A percentile compares a stretch with the other conserved stretches of the same genome.
phyloP scores from a whole-genome alignment of 2,329 filamentous ascomycete species.

The Gremmenia infestans region DNA sequence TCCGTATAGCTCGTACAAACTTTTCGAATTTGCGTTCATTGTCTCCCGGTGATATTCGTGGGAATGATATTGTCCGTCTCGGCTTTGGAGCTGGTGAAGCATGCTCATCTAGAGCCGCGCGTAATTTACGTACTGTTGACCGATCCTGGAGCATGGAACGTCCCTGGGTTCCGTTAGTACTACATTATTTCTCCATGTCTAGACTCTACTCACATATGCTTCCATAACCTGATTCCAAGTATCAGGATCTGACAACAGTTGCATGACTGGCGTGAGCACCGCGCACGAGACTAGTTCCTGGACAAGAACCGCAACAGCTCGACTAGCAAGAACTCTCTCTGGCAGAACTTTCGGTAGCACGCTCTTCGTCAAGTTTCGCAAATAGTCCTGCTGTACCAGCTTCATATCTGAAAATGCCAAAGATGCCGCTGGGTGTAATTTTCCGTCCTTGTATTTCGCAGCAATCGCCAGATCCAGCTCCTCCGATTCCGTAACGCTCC shows the following conservation, averaged over 20 bases:
- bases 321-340: conserved; percentile 67
- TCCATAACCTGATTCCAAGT: conserved; percentile 98
- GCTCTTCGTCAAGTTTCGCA: conserved; percentile 68
- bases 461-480: conserved; percentile 94
- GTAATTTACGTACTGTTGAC: conserved; percentile 86
- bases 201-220: conserved; percentile 53
- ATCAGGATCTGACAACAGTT: conserved; percentile 82
- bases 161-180: conserved; percentile 42
- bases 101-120: conserved; percentile 90
- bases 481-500: conserved; percentile 90
- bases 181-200: neutral
- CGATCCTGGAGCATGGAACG: conserved; percentile 87
- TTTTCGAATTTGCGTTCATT: conserved; percentile 91
- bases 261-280: conserved; percentile 77
- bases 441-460: conserved; percentile 85
- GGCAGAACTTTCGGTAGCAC: conserved; percentile 74
- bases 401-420: conserved; percentile 81
- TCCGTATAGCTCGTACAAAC: conserved; percentile 84
- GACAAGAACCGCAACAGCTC: conserved; percentile 73
- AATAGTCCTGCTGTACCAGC: conserved; percentile 79
- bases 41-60: conserved; percentile 74
- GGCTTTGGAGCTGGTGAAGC: conserved; percentile 72
- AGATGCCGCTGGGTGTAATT: conserved; percentile 79
- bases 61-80: conserved; percentile 63
- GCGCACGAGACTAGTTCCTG: conserved; percentile 90